Evolutionary conservation across 208 protist species (phyloP).

Genomic region (Crithidia thermophila): DNA sequence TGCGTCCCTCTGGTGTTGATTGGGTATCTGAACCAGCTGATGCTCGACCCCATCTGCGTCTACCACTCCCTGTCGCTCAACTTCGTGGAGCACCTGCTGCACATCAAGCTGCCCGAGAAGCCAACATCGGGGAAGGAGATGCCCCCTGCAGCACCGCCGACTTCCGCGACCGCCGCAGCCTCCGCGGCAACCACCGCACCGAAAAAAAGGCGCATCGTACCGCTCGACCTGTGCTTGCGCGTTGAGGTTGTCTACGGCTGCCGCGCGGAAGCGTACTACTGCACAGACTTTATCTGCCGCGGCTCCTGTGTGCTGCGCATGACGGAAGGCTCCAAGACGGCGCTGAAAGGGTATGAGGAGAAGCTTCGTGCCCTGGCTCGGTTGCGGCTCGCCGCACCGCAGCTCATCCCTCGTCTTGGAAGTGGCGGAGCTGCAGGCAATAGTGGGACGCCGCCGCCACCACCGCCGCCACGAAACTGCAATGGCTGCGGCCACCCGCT

Average conservation of each 20-base stretch:
- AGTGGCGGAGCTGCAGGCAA: background rate
- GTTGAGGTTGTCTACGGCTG: slow-evolving; percentile 89
- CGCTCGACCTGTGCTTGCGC: slow-evolving; percentile 37
- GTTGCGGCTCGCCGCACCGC: slow-evolving; percentile 23
- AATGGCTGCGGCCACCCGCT: slow-evolving; percentile 51
- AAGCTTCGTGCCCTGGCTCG: slow-evolving; percentile 57
- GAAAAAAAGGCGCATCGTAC: background rate
- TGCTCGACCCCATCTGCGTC: slow-evolving; percentile 50
- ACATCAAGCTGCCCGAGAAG: slow-evolving; percentile 31
- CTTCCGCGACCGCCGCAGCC: background rate
- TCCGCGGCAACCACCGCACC: background rate
- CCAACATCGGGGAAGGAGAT: background rate
- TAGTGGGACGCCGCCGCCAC: background rate
- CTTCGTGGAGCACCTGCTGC: slow-evolving; percentile 73
- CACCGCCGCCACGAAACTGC: slow-evolving; percentile 39
- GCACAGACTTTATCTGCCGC: slow-evolving; percentile 73
- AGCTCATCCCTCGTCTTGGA: slow-evolving; percentile 39
- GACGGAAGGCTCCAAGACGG: slow-evolving; percentile 40
- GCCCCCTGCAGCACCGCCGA: background rate
- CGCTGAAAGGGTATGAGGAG: slow-evolving; percentile 64
- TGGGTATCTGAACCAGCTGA: slow-evolving; percentile 60
- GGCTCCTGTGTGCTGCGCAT: slow-evolving; percentile 53
- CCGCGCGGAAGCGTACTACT: slow-evolving; percentile 67
- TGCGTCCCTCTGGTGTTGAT: slow-evolving; percentile 73
- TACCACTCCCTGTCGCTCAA: slow-evolving; percentile 68